Evolutionary conservation across 306 rosid genomes (phyloP), one percentile per base, ranked within the genome.

Genomic region (Corylus americana): DNA sequence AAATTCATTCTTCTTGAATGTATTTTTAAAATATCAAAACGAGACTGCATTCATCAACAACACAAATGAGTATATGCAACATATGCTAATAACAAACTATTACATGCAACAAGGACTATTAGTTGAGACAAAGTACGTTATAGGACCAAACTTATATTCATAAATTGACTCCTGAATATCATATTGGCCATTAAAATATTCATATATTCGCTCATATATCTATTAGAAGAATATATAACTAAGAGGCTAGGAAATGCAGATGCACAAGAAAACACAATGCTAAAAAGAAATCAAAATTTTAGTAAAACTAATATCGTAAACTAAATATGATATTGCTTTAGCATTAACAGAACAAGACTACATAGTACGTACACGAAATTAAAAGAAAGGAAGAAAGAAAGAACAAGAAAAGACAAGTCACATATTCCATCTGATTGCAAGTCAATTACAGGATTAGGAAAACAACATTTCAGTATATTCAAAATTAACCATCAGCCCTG

Each of bases 1-100:
- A 96, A 83, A 83, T 96, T 96, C 99, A 96, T 96, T 86, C 95
- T 96, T 83, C 99, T 91, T 31, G 99, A 96, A 88, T 96, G 99
- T 42, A 96, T 93, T 85, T 96, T 96, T 90, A 93, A 80, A 83
- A 96, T 96, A 85, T 96, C 99, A 17, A 77, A 87, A 47, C 98
- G 98, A 74, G 99, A 96, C 97, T 94, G 94, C 86, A 85, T 53
- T 78, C 74, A 72, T 73, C 44, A 4, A 81, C 53, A 59, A 27
- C 25, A 70, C 4, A 31, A 29, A 37, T 25, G 47, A 73, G 45
- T 3, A 68, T 39, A 31, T 16, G 48, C 70, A 68, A 10, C 14
- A 20, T 55, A 27, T 25, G 68, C 55, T 63, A 68, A 68, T 9
- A 17, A 68, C 72, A 68, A 2, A 9, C 18, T 42, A n/a, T n/a